These are phyloP conservation scores for Fusarium oxysporum DNA, from an alignment of 2,329 filamentous ascomycete species.

Conservation along the genomic window DNA sequence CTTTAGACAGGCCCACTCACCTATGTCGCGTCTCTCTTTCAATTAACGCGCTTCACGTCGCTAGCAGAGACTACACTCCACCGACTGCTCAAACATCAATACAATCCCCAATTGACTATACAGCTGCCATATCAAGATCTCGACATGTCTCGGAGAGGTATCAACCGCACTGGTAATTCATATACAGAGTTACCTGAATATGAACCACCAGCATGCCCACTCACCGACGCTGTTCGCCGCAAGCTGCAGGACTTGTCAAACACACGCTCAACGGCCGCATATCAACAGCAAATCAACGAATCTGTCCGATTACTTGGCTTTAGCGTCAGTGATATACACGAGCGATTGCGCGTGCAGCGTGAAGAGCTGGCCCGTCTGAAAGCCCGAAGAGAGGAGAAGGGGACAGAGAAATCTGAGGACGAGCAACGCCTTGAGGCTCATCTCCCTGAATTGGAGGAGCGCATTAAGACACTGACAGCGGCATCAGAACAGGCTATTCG, in stretches of 20 bases:
- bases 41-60: slow-evolving; percentile 32
- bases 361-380: slow-evolving; percentile 48
- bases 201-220: slow-evolving; percentile 60
- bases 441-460: slow-evolving; percentile 52
- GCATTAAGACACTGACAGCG: slow-evolving; percentile 57
- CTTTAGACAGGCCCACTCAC: neutral
- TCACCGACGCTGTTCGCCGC: slow-evolving; percentile 54
- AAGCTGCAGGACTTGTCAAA: slow-evolving; percentile 58
- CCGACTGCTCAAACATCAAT: neutral
- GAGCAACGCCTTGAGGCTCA: slow-evolving; percentile 55
- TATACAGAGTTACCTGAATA: slow-evolving; percentile 60
- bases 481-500: slow-evolving; percentile 61
- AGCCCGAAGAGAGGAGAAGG: slow-evolving; percentile 53
- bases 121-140: neutral
- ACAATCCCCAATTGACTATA: slow-evolving; percentile 8
- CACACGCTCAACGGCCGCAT: slow-evolving; percentile 55
- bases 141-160: slow-evolving; percentile 50
- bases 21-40: slow-evolving; percentile 7
- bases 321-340: slow-evolving; percentile 63
- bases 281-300: slow-evolving; percentile 60
- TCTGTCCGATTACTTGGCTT: slow-evolving; percentile 58
- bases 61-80: slow-evolving; percentile 1
- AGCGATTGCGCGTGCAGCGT: slow-evolving; percentile 55
- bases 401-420: slow-evolving; percentile 50
- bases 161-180: slow-evolving; percentile 44